These are phyloP conservation scores for Plasmodium berghei DNA, from an alignment of 169 alveolate species.

Conservation along the genomic window DNA sequence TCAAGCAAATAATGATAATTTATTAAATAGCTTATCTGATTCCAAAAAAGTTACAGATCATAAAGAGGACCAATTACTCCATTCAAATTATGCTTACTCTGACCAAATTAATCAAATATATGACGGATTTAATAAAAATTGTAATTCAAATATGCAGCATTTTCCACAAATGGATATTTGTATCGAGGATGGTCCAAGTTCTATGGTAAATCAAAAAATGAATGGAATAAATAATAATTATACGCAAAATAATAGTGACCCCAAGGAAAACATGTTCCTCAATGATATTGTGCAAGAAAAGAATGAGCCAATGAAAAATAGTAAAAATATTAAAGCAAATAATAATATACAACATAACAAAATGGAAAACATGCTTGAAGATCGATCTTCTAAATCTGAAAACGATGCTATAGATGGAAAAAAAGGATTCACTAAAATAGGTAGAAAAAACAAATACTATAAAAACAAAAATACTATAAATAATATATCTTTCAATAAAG, in stretches of 20 bases:
- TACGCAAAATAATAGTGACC: neutral
- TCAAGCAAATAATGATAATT: neutral
- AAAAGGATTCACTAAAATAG: slow-evolving; percentile 1
- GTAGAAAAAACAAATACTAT: slow-evolving; percentile 45
- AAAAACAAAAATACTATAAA: slow-evolving; percentile 2
- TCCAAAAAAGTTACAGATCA: neutral
- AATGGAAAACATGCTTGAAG: neutral
- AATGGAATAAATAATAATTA: neutral
- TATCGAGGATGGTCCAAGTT: neutral
- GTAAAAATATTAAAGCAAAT: neutral
- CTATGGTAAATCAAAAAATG: neutral
- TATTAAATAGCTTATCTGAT: neutral
- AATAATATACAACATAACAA: neutral
- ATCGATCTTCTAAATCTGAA: neutral
- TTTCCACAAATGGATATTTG: neutral
- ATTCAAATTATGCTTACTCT: neutral
- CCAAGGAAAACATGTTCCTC: too few relatives aligned
- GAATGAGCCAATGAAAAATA: neutral
- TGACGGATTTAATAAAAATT: too few relatives aligned
- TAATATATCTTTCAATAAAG: slow-evolving; percentile 14
- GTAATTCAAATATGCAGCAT: neutral
- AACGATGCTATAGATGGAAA: neutral
- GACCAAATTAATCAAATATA: neutral
- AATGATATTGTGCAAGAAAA: too few relatives aligned
- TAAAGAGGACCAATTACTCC: neutral